Conservation (phyloP, 768 basidiomycete genomes). For the Tephrocybe sp. region DNA sequence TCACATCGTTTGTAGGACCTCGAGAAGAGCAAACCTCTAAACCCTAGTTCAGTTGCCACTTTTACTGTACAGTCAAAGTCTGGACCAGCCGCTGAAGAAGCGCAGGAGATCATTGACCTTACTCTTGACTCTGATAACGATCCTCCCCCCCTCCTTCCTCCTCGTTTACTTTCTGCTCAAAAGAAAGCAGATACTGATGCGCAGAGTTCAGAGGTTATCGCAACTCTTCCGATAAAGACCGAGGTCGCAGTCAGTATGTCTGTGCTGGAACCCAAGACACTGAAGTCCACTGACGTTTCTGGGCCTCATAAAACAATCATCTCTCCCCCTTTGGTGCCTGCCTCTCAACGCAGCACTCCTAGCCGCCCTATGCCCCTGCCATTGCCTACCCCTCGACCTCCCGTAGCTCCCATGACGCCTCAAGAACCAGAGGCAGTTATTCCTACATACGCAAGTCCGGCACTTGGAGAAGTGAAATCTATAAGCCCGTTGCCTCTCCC, state of each 20-base stretch:
- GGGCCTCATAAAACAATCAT: no score
- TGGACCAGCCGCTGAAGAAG: not conserved
- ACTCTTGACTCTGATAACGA: slow-evolving; percentile 10
- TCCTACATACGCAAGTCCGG: not conserved
- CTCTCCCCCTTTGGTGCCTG: no score
- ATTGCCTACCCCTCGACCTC: slow-evolving; percentile 14
- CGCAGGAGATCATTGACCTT: slow-evolving; percentile 8
- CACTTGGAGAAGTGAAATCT: not conserved
- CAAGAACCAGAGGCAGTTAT: not conserved
- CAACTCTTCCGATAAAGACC: not conserved
- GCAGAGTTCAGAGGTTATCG: not conserved
- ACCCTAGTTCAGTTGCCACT: no score
- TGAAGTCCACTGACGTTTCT: no score
- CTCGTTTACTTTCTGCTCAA: slow-evolving; percentile 2
- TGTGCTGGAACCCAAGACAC: no score
- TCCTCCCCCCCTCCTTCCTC: not conserved
- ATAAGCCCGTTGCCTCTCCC: not conserved
- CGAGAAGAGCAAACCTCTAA: no score
- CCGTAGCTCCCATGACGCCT: slow-evolving; percentile 5
- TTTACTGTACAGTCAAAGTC: not conserved
- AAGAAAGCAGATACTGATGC: not conserved
- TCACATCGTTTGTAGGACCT: no score
- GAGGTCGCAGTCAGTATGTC: not conserved
- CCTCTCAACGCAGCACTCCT: no score
- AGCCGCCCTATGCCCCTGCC: slow-evolving; percentile 15